A percentile compares a stretch with the other conserved stretches of the same genome.
These are phyloP conservation scores for Senna siamea DNA, from an alignment of 306 rosid species.

Conservation along the genomic window DNA sequence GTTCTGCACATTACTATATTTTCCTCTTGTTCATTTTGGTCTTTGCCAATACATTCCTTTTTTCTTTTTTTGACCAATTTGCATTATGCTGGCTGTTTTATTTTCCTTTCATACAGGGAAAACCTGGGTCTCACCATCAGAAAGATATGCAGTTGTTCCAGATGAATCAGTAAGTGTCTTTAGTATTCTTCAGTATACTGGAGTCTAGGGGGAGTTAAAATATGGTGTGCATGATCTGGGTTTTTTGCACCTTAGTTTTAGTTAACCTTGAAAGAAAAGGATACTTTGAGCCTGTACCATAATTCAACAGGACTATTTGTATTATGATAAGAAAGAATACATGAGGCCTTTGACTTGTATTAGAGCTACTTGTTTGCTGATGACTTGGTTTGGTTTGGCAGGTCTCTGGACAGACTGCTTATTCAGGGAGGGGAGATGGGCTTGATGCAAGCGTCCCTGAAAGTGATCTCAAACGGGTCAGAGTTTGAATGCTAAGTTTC, in stretches of 20 bases:
- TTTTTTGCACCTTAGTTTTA: conserved; percentile 23
- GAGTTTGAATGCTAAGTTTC: conserved; percentile 41
- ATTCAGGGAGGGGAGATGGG: conserved; percentile 53
- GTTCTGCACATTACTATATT: conserved; percentile 32
- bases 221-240: no score
- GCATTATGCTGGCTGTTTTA: conserved; percentile 7
- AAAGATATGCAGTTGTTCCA: conserved; percentile 95
- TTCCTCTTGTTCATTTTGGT: neutral
- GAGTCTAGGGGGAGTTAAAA: conserved; percentile 16
- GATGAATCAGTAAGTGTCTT: conserved; percentile 80
- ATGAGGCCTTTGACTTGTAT: conserved; percentile 22
- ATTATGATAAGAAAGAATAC: neutral
- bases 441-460: conserved; percentile 80
- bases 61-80: conserved; percentile 7
- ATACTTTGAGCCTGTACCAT: neutral
- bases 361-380: conserved; percentile 1
- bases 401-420: conserved; percentile 60
- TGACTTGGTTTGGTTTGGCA: conserved; percentile 52
- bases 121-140: conserved; percentile 66
- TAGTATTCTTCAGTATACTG: neutral
- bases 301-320: conserved; percentile 4
- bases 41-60: neutral
- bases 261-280: conserved; percentile 8
- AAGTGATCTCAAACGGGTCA: conserved; percentile 61
- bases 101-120: conserved; percentile 55